A percentile compares a stretch with the other conserved stretches of the same genome.
phyloP scores from a whole-genome alignment of 2,329 filamentous ascomycete genomes.

The Rhytidhysteron rufulum region DNA sequence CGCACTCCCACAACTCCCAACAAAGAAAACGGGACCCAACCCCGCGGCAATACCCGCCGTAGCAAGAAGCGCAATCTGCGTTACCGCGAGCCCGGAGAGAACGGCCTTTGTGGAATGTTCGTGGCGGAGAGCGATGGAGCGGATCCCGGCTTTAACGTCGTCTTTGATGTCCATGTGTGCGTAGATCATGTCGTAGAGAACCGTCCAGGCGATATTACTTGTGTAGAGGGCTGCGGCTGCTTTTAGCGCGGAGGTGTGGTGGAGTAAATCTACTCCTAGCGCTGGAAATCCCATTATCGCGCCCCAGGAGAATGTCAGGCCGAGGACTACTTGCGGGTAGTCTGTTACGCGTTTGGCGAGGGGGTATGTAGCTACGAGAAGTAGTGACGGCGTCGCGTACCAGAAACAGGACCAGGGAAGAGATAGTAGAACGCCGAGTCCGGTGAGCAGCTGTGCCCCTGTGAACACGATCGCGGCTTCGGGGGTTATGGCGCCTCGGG shows the following conservation, averaged over 20 bases:
- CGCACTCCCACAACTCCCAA: slow-evolving; percentile 56
- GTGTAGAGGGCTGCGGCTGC: slow-evolving; percentile 69
- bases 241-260: slow-evolving; percentile 58
- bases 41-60: slow-evolving; percentile 64
- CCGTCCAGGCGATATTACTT: slow-evolving; percentile 80
- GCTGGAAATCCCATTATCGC: slow-evolving; percentile 85
- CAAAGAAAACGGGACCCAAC: slow-evolving; percentile 56
- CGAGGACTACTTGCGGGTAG: slow-evolving; percentile 80
- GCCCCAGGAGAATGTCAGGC: slow-evolving; percentile 84
- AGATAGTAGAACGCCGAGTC: slow-evolving; percentile 70
- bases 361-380: slow-evolving; percentile 73
- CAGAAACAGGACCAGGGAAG: slow-evolving; percentile 71
- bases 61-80: slow-evolving; percentile 66
- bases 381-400: slow-evolving; percentile 71
- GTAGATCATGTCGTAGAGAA: slow-evolving; percentile 90
- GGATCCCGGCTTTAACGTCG: slow-evolving; percentile 81
- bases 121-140: slow-evolving; percentile 79
- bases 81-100: slow-evolving; percentile 63
- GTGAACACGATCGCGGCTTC: slow-evolving; percentile 70
- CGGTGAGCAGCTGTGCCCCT: slow-evolving; percentile 67
- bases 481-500: slow-evolving; percentile 71
- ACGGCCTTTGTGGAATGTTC: slow-evolving; percentile 73
- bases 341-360: slow-evolving; percentile 82
- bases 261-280: slow-evolving; percentile 70
- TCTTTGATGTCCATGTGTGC: slow-evolving; percentile 89